These are phyloP conservation scores for Fusarium sp. DNA, from an alignment of 2,329 filamentous ascomycete species.

Conservation along the genomic window DNA sequence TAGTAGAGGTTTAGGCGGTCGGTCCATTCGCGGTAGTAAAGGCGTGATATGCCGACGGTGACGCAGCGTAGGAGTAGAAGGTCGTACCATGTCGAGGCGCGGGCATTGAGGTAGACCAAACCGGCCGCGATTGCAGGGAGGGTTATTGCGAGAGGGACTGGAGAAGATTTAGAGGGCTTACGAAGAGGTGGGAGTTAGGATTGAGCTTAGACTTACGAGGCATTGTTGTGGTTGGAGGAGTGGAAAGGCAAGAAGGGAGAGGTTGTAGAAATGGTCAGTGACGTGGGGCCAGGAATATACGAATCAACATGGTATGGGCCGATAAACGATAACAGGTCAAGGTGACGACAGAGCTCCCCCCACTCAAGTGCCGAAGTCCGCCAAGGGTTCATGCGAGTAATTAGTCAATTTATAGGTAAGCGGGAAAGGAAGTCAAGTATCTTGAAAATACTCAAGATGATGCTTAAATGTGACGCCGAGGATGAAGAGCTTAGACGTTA, in stretches of 20 bases:
- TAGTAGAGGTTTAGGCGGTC: conserved; percentile 82
- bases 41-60: conserved; percentile 58
- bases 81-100: conserved; percentile 75
- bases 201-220: conserved; percentile 19
- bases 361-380: conserved; percentile 26
- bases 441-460: background rate
- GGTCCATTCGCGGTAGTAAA: conserved; percentile 62
- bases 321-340: conserved; percentile 35
- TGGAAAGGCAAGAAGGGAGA: background rate
- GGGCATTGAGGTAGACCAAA: conserved; percentile 84
- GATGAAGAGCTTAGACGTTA: background rate
- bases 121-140: conserved; percentile 73
- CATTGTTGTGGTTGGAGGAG: conserved; percentile 24
- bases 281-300: conserved; percentile 31
- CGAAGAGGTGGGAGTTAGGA: background rate
- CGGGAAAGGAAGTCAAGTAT: background rate
- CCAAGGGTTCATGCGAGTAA: conserved; percentile 2
- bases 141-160: conserved; percentile 66
- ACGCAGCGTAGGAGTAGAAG: conserved; percentile 67
- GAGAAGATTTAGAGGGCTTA: background rate
- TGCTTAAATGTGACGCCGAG: background rate
- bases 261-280: background rate
- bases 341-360: conserved; percentile 35
- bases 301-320: conserved; percentile 2
- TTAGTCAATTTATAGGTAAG: background rate